Base-by-base conservation (phyloP, 441 rosid genomes). In the Geranium incanum region DNA sequence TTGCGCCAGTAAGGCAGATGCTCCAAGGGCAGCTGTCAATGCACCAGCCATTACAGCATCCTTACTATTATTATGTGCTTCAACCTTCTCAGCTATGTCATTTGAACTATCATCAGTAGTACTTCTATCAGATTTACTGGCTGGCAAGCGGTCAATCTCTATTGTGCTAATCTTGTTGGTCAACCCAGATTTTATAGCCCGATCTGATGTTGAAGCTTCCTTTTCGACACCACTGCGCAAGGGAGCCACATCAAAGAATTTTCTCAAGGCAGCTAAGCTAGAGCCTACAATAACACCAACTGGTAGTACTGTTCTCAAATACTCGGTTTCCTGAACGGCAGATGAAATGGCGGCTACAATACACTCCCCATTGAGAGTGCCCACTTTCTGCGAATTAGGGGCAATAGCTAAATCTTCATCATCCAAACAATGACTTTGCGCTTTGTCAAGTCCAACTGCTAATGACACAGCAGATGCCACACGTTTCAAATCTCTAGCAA, bases 11-110 rank as follows among this genome's bases (percentile, higher is more conserved):
- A 91, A 84, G 69, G 98, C 90, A 74, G 99, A 91, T 74, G 97
- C 92, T 74, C 99, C 99, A 69, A 95, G 77, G 70, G 99, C 98
- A 82, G 95, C 97, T 68, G 94, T 87, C 64, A 92, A 80, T 75
- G 93, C 97, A 78, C 97, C 97, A 81, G 85, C 90, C 96, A 95
- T 83, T 68, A 88, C 84, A 73, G 74, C 71, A 9, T 82, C 88
- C 69, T 71, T 89, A 39, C 72, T 78, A 67, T 74, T 73, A 77
- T 66, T 79, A 69, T 78, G 80, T 41, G 73, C 69, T 66, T 78
- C 84, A 55, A 72, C 74, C 68, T 76, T 80, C 72, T 79, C 67
- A 74, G 68, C 78, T 77, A 75, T 70, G 9, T 64, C 74, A 57
- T 72, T 71, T 36, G 76, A 69, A 67, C 48, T 75, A 50, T 67